Base-by-base conservation (phyloP, 306 rosid genomes). In the Cicer pinnatifidum region DNA sequence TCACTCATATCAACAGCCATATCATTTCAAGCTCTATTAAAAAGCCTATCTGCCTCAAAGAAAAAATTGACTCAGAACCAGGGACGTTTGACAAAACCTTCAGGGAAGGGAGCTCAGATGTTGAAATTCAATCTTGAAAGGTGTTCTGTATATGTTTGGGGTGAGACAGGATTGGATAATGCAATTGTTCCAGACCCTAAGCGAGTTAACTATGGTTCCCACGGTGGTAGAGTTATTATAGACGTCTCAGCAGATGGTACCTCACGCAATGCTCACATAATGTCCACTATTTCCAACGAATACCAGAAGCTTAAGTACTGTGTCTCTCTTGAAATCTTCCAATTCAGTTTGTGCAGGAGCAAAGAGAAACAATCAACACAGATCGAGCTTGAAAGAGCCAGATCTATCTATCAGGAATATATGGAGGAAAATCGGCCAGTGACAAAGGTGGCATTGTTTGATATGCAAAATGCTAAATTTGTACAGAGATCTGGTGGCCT, bases 401-500 rank as follows among this genome's bases (percentile, higher is more conserved):
- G 89, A 85, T 91, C 97, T 57, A 73, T 82, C 67, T 95, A 95
- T 81, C 88, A 88, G 80, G 99, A 91, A 80, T 87, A 84, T 75
- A 86, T 88, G 87, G 97, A 84, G 79, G 96, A 86, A 76, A 76
- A 86, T 19, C 86, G 73, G 68, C 87, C 89, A 10, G 89, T 83
- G 78, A 72, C 89, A 72, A 89, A 88, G 79, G 83, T 91, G 85
- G 69, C 89, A 9, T 75, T 95, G 81, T 86, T 95, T 86, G 99
- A 95, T 83, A 86, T 95, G 86, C 99, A 88, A 75, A 95, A 91
- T 90, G 91, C 97, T 64, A 95, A 95, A 88, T 86, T 95, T 82
- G 97, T 95, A 67, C 88, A 82, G 71, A 91, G 96, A 69, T 80
- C 97, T 75, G 92, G 97, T 75, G 97, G 97, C 81, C 89, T 79